These are phyloP conservation scores for Esteya vermicola DNA, from an alignment of 2,329 filamentous ascomycete genomes.

Conservation along the genomic window DNA sequence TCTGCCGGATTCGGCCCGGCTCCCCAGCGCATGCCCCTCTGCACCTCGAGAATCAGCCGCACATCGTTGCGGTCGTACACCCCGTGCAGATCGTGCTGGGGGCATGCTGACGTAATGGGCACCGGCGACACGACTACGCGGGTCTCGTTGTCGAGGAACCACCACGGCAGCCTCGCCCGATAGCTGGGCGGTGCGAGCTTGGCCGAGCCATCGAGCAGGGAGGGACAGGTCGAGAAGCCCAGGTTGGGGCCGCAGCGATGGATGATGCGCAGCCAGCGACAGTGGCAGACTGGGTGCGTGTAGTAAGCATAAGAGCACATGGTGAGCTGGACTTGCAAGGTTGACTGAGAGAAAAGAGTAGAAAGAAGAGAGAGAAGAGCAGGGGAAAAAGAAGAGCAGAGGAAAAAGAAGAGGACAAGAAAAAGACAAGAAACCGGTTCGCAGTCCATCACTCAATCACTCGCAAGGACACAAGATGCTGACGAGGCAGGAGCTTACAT, in stretches of 20 bases:
- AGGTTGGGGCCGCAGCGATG: conserved; percentile 31
- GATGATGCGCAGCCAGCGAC: conserved; percentile 35
- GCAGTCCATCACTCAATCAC: no score
- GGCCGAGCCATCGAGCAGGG: conserved; percentile 24
- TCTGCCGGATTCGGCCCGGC: conserved; percentile 25
- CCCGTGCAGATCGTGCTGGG: conserved; percentile 23
- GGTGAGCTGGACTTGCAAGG: background rate
- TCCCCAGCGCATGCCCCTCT: conserved; percentile 32
- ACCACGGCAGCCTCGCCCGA: conserved; percentile 3
- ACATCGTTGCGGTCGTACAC: conserved; percentile 32
- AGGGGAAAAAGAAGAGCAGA: background rate
- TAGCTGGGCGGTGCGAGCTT: conserved; percentile 22
- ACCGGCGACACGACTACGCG: conserved; percentile 11
- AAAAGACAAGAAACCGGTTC: no score
- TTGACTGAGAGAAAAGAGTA: background rate
- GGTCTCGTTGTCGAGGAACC: background rate
- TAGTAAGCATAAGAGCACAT: conserved; percentile 38
- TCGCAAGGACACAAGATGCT: background rate
- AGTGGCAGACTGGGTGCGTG: conserved; percentile 32
- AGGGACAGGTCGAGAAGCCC: conserved; percentile 34
- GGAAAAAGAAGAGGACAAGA: background rate
- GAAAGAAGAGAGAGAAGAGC: background rate
- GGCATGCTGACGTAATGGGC: conserved; percentile 17
- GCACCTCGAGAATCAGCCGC: conserved; percentile 29
- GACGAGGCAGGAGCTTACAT: no score